phyloP scores from a whole-genome alignment of 2,329 filamentous ascomycete genomes.

The Xylaria sp. region DNA sequence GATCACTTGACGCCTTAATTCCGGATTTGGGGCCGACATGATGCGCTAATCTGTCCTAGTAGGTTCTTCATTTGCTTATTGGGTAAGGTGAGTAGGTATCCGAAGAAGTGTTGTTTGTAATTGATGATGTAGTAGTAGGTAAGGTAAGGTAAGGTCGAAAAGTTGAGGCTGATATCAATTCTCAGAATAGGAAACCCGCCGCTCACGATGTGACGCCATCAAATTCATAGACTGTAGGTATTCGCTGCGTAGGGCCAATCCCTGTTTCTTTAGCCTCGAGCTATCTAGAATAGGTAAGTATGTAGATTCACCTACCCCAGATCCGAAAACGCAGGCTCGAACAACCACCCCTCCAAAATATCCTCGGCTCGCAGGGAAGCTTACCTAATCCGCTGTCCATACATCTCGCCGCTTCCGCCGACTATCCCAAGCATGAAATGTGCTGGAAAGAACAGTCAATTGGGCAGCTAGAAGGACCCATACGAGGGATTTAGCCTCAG shows the following conservation, averaged over 20 bases:
- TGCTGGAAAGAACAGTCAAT: neutral
- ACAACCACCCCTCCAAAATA: constrained; percentile 13
- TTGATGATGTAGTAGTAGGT: constrained; percentile 15
- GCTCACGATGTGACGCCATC: constrained; percentile 23
- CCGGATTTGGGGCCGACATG: constrained; percentile 58
- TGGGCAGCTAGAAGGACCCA: neutral
- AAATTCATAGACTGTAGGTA: neutral
- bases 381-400: constrained; percentile 10
- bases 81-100: neutral
- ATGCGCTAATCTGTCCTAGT: constrained; percentile 4
- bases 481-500: neutral
- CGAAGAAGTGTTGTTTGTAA: neutral
- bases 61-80: neutral
- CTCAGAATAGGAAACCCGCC: constrained; percentile 8
- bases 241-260: neutral
- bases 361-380: constrained; percentile 6
- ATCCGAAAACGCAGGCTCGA: neutral
- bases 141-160: neutral
- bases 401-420: neutral
- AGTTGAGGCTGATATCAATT: constrained; percentile 6
- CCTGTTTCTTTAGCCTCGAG: neutral
- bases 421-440: neutral
- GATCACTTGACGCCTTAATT: constrained; percentile 82
- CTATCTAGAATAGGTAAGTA: constrained; percentile 8
- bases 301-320: constrained; percentile 9